Conservation (phyloP, 768 basidiomycete genomes). For the Multifurca ochricompacta region DNA sequence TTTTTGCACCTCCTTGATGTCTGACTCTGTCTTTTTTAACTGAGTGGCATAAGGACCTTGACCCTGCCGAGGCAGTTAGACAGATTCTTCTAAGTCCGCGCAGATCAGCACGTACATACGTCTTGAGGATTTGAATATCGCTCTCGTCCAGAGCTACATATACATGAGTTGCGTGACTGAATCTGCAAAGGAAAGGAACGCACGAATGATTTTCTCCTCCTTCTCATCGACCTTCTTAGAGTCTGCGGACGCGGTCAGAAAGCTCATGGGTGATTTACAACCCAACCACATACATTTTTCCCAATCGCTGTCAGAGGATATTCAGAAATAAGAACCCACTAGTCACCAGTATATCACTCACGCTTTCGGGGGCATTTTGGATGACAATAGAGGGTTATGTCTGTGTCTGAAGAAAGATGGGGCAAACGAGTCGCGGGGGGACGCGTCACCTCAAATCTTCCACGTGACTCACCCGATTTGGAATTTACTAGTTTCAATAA, state of each 20-base stretch:
- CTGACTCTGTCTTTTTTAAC: slow-evolving; percentile 81
- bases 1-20: slow-evolving; percentile 94
- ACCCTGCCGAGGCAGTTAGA: slow-evolving; percentile 46
- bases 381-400: slow-evolving; percentile 22
- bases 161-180: slow-evolving; percentile 11
- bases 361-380: slow-evolving; percentile 90
- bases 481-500: too few species aligned
- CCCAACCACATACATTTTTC: slow-evolving; percentile 85
- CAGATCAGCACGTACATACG: slow-evolving; percentile 57
- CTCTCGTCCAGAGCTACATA: slow-evolving; percentile 85
- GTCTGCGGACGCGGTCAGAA: slow-evolving; percentile 37
- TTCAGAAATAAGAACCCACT: slow-evolving; percentile 8
- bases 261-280: neutral
- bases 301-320: slow-evolving; percentile 68
- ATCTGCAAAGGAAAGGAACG: neutral
- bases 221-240: slow-evolving; percentile 84
- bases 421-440: slow-evolving; percentile 22
- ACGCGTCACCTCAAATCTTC: slow-evolving; percentile 29
- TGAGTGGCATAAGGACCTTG: slow-evolving; percentile 94
- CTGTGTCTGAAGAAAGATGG: too few species aligned
- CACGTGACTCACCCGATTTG: slow-evolving; percentile 15
- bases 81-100: neutral
- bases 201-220: slow-evolving; percentile 78
- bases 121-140: slow-evolving; percentile 98
- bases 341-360: slow-evolving; percentile 37